Percentiles rank a stretch among this genome's conserved stretches.
These are phyloP conservation scores for Scheffersomyces illinoinensis DNA, from an alignment of 1,139 yeast genomes.

Conservation along the genomic window DNA sequence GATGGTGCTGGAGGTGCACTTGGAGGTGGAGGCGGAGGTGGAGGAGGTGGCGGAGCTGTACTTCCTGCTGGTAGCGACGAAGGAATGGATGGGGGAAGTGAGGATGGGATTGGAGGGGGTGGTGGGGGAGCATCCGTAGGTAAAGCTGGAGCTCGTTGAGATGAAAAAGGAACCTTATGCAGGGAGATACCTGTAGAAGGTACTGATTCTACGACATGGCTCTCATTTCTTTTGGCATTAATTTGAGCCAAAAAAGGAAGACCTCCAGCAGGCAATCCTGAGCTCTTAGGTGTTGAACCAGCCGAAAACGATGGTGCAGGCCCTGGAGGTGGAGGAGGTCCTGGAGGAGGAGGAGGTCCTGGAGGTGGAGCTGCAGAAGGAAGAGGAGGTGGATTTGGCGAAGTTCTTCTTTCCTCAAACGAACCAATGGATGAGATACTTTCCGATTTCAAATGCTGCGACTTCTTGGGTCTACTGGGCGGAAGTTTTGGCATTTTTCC, in stretches of 20 bases:
- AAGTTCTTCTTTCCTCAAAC: background rate
- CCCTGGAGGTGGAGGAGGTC: constrained; percentile 11
- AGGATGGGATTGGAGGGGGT: constrained; percentile 11
- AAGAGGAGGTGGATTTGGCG: constrained; percentile 14
- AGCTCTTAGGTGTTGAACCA: constrained; percentile 14
- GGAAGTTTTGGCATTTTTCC: constrained; percentile 26
- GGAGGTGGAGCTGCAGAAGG: constrained; percentile 16
- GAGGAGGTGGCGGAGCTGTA: constrained; percentile 10
- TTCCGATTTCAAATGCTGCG: constrained; percentile 27
- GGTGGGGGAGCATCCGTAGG: constrained; percentile 13
- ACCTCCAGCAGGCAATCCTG: constrained; percentile 15
- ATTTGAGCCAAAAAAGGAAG: constrained; percentile 58
- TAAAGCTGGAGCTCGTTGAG: constrained; percentile 18
- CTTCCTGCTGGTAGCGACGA: constrained; percentile 5
- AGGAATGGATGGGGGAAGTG: constrained; percentile 14
- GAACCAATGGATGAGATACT: constrained; percentile 6
- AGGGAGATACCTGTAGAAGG: constrained; percentile 1
- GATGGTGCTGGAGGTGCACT: constrained; percentile 12
- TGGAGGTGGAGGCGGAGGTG: constrained; percentile 8
- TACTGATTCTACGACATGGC: constrained; percentile 56
- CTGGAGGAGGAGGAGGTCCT: constrained; percentile 22
- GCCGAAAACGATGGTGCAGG: constrained; percentile 13
- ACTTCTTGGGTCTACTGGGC: constrained; percentile 30
- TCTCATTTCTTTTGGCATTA: constrained; percentile 53
- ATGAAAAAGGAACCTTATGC: constrained; percentile 4